These are phyloP conservation scores for Mucor ambiguus DNA, from an alignment of 371 early-diverging fungal species.

Conservation along the genomic window DNA sequence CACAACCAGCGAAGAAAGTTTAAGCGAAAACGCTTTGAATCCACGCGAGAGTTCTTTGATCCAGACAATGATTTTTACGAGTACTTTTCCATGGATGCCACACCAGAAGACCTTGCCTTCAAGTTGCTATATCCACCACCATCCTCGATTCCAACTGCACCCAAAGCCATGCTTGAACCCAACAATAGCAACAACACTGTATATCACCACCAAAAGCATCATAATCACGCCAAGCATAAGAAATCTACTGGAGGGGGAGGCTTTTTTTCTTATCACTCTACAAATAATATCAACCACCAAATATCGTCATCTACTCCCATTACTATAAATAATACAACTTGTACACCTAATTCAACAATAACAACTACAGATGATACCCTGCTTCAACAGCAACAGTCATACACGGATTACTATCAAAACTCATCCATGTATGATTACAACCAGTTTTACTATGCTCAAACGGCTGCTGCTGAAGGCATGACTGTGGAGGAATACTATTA, in stretches of 20 bases:
- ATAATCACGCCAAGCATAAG: slow-evolving; percentile 10
- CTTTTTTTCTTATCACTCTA: slow-evolving; percentile 10
- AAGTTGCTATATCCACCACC: slow-evolving; percentile 31
- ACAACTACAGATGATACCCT: slow-evolving; percentile 4
- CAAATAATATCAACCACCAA: slow-evolving; percentile 7
- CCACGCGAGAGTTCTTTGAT: slow-evolving; percentile 36
- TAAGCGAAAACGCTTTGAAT: slow-evolving; percentile 11
- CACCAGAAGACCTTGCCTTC: slow-evolving; percentile 24
- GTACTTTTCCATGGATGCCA: slow-evolving; percentile 29
- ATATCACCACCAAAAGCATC: slow-evolving; percentile 8
- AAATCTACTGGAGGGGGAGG: not conserved
- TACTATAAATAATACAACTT: not conserved
- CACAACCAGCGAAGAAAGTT: not conserved
- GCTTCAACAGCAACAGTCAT: slow-evolving; percentile 5
- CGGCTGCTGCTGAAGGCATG: slow-evolving; percentile 7
- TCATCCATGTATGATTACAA: slow-evolving; percentile 7
- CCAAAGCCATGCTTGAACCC: slow-evolving; percentile 37
- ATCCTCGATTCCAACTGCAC: slow-evolving; percentile 33
- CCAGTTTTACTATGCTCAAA: slow-evolving; percentile 11
- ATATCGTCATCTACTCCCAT: slow-evolving; percentile 10
- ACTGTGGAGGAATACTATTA: slow-evolving; percentile 10
- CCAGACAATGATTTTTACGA: slow-evolving; percentile 38
- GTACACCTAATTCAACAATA: not conserved
- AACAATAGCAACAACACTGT: not conserved
- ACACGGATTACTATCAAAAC: slow-evolving; percentile 13